Conservation (phyloP, 352 stramenopile species). For the Phytophthora podocarpi region DNA sequence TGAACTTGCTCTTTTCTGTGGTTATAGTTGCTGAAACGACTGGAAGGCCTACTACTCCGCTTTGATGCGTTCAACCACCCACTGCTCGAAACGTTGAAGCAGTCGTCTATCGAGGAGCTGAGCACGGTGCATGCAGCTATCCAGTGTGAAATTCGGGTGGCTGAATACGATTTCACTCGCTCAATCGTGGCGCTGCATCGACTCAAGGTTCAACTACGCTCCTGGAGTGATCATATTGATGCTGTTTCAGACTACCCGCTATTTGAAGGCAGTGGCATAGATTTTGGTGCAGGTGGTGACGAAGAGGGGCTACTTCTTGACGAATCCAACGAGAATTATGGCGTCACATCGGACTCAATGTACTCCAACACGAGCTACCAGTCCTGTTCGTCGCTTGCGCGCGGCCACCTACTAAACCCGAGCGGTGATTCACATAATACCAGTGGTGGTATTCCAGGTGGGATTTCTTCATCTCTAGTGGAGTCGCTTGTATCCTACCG, state of each 20-base stretch:
- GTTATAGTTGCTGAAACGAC: constrained; percentile 41
- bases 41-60: constrained; percentile 57
- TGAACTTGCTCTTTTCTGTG: background rate
- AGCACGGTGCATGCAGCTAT: constrained; percentile 68
- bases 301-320: constrained; percentile 41
- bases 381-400: constrained; percentile 29
- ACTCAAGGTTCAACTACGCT: constrained; percentile 65
- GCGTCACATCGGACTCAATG: constrained; percentile 58
- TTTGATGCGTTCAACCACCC: constrained; percentile 75
- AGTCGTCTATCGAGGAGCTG: constrained; percentile 76
- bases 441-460: constrained; percentile 2
- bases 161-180: constrained; percentile 81
- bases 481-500: constrained; percentile 33
- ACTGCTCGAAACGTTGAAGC: constrained; percentile 66
- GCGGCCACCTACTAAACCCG: constrained; percentile 26
- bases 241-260: constrained; percentile 77
- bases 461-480: constrained; percentile 24
- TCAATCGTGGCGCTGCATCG: constrained; percentile 75
- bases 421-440: constrained; percentile 21
- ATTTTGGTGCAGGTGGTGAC: constrained; percentile 47
- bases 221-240: constrained; percentile 86
- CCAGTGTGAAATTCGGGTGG: constrained; percentile 67
- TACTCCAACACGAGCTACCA: constrained; percentile 70
- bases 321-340: constrained; percentile 57
- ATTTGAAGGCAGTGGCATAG: constrained; percentile 54